phyloP scores from a whole-genome alignment of 2,329 filamentous ascomycete genomes.

The Colletotrichum lindemuthianum region DNA sequence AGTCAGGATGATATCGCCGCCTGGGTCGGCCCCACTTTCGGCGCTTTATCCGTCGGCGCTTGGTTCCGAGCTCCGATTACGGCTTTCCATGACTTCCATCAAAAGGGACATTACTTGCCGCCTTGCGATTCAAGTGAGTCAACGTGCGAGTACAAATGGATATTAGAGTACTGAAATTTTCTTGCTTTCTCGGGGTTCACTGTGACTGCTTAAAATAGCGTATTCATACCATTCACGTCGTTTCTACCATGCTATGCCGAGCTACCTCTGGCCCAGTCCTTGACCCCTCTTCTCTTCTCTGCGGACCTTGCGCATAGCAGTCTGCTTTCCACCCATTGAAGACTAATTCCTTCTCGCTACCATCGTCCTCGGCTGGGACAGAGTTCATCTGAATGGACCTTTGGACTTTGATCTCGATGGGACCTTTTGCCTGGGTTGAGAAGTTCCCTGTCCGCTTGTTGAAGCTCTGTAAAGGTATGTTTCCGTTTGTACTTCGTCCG shows the following conservation, averaged over 20 bases:
- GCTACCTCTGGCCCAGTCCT: not conserved
- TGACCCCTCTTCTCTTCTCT: not conserved
- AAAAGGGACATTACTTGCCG: no score
- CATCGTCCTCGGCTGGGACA: not conserved
- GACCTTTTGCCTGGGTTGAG: not conserved
- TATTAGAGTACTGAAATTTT: no score
- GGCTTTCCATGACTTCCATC: no score
- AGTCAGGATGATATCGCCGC: not conserved
- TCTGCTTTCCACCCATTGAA: not conserved
- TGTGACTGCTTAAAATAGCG: no score
- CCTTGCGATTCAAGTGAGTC: no score
- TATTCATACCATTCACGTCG: no score
- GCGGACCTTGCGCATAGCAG: not conserved
- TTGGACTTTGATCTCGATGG: not conserved
- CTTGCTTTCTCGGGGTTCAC: no score
- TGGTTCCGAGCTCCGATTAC: constrained; percentile 7
- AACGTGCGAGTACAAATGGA: no score
- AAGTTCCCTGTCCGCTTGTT: not conserved
- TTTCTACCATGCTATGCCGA: not conserved
- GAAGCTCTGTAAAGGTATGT: constrained; percentile 5
- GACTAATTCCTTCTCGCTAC: not conserved
- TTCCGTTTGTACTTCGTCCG: not conserved
- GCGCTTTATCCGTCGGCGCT: constrained; percentile 1
- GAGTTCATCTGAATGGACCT: constrained; percentile 3
- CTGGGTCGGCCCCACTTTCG: constrained; percentile 1